These are phyloP conservation scores for Boletellus sp. DNA, from an alignment of 1,284 basidiomycete genomes.

Conservation along the genomic window DNA sequence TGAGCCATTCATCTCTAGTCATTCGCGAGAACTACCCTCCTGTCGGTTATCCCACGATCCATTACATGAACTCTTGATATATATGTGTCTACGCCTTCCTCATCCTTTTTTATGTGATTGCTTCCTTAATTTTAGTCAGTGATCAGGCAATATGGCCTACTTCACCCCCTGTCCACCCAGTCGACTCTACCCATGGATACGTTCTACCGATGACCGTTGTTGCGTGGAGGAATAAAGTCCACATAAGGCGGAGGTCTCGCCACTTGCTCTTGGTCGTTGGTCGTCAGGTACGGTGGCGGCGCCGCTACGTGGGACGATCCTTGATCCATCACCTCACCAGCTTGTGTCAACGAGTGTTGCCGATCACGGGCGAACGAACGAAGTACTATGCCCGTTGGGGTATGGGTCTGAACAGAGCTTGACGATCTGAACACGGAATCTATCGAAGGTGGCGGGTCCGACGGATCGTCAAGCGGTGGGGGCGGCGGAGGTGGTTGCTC, in stretches of 20 bases:
- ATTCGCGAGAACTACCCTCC: constrained; percentile 18
- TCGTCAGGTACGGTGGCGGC: constrained; percentile 47
- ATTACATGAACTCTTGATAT: constrained; percentile 20
- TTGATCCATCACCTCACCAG: constrained; percentile 32
- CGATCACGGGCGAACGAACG: constrained; percentile 33
- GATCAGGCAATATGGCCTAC: constrained; percentile 10
- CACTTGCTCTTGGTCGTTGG: constrained; percentile 37
- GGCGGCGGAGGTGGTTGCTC: constrained; percentile 64
- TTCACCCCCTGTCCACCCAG: not conserved
- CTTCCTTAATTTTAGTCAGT: constrained; percentile 27
- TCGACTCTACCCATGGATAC: not conserved
- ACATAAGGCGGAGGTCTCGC: constrained; percentile 42
- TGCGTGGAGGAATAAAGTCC: constrained; percentile 34
- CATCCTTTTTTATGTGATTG: constrained; percentile 26
- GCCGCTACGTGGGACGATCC: constrained; percentile 42
- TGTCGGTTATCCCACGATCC: constrained; percentile 22
- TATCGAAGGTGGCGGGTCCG: constrained; percentile 78
- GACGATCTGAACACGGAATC: constrained; percentile 69
- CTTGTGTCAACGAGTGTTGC: constrained; percentile 20
- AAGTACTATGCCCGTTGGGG: constrained; percentile 35
- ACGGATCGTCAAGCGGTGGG: constrained; percentile 80
- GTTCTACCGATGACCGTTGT: constrained; percentile 10
- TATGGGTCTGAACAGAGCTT: constrained; percentile 40
- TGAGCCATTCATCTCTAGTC: constrained; percentile 32
- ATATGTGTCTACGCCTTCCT: constrained; percentile 18